A percentile compares a stretch with the other conserved stretches of the same genome.
These are phyloP conservation scores for Rutstroemia sydowiana DNA, from an alignment of 2,329 filamentous ascomycete species.

Conservation along the genomic window DNA sequence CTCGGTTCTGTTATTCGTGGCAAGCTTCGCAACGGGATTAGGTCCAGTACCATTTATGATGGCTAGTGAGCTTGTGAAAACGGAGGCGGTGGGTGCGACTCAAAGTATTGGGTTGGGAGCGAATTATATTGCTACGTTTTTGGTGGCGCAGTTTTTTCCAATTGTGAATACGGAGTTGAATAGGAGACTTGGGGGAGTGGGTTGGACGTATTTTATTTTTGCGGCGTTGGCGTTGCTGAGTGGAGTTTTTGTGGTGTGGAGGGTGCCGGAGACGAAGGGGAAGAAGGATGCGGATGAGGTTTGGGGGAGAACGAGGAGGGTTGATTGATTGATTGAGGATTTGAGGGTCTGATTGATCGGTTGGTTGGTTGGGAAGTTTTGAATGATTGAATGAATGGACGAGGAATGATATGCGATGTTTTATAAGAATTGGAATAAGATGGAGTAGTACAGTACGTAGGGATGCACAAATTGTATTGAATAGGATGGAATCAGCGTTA, in stretches of 20 bases:
- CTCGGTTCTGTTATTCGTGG: constrained; percentile 78
- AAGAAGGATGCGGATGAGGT: constrained; percentile 81
- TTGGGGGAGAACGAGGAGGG: constrained; percentile 61
- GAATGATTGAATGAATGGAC: background rate
- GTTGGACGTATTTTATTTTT: constrained; percentile 91
- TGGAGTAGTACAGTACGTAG: too few species aligned
- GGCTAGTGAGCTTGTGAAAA: constrained; percentile 80
- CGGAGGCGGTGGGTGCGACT: constrained; percentile 83
- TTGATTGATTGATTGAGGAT: constrained; percentile 14
- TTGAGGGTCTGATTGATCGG: background rate
- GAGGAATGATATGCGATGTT: too few species aligned
- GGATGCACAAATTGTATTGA: too few species aligned
- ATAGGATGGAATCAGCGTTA: too few species aligned
- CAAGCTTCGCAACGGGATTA: constrained; percentile 81
- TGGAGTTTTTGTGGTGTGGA: constrained; percentile 62
- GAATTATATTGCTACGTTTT: constrained; percentile 85
- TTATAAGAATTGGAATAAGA: too few species aligned
- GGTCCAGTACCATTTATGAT: constrained; percentile 94
- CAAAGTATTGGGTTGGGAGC: constrained; percentile 83
- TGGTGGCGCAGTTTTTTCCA: constrained; percentile 93
- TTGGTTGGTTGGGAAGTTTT: background rate
- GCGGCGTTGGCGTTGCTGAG: constrained; percentile 63
- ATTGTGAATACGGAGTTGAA: constrained; percentile 72
- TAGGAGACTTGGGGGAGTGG: constrained; percentile 54
- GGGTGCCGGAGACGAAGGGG: constrained; percentile 82